These are phyloP conservation scores for Akanthomyces dipterigenus DNA, from an alignment of 2,329 filamentous ascomycete genomes.

Conservation along the genomic window DNA sequence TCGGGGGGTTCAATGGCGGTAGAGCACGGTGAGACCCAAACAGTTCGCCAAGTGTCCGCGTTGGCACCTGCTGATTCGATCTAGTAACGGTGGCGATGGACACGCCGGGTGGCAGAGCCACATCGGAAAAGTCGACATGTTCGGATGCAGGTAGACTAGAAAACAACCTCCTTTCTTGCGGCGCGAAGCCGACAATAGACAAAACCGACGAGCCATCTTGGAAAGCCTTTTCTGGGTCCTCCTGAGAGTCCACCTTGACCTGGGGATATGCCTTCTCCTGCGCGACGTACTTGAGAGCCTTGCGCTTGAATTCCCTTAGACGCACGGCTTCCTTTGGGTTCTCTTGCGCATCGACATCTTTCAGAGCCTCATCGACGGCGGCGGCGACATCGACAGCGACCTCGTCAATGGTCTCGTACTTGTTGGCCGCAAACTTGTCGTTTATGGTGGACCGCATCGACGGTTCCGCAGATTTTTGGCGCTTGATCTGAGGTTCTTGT, in stretches of 20 bases:
- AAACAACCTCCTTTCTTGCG: slow-evolving; percentile 71
- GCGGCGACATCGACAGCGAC: slow-evolving; percentile 52
- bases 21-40: slow-evolving; percentile 63
- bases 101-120: slow-evolving; percentile 67
- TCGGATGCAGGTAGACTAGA: slow-evolving; percentile 60
- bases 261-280: slow-evolving; percentile 51
- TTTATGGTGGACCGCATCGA: slow-evolving; percentile 37
- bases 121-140: slow-evolving; percentile 27
- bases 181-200: slow-evolving; percentile 69
- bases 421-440: slow-evolving; percentile 45
- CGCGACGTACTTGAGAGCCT: slow-evolving; percentile 55
- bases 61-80: slow-evolving; percentile 36
- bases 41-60: slow-evolving; percentile 63
- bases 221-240: slow-evolving; percentile 31
- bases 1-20: slow-evolving; percentile 62
- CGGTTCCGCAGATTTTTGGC: slow-evolving; percentile 48
- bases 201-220: slow-evolving; percentile 53
- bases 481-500: slow-evolving; percentile 51
- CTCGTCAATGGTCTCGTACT: slow-evolving; percentile 57
- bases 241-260: slow-evolving; percentile 31
- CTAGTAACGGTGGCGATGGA: slow-evolving; percentile 35
- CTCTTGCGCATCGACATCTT: slow-evolving; percentile 34
- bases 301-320: slow-evolving; percentile 53
- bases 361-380: slow-evolving; percentile 41
- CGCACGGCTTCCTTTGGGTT: slow-evolving; percentile 34